Evolutionary conservation across 1,284 basidiomycete genomes (phyloP), one percentile per base, ranked within the genome.

Genomic region (Phylloboletellus chloephorus): DNA sequence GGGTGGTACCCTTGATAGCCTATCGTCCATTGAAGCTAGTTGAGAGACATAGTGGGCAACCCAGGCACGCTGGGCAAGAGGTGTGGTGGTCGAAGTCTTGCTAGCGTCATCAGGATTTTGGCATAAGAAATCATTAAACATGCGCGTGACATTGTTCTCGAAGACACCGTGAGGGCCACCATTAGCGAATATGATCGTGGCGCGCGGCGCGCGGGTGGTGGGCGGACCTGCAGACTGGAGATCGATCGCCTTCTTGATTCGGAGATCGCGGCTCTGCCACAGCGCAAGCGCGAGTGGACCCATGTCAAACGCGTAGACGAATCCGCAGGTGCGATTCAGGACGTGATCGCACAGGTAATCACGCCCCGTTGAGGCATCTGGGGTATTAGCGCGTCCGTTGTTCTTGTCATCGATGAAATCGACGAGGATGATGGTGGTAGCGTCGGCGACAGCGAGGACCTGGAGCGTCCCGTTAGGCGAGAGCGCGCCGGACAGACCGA

Each of bases 51-150:
- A 71, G 31, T 75, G 71, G 0, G 76, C 69, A 4, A 72, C 55
- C 79, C 79, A 81, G 1, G 78, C 76, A 1, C 76, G 66, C 39
- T 65, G 67, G 12, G 66, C 68, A 7, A 76, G 63, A 8, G 57
- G 60, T 3, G 53, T 55, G 2, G 49, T 54, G 6, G 36, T 33
- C 5, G 33, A 17, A 3, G 22, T 6, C 9, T 10, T 15, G 13
- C 31, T 11, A 11, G 43, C 31, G 1, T 50, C 43, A 1, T 29
- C 11, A 0, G 43, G 15, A 21, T 12, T 66, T 47, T 52, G 28
- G 35, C 69, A 74, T 2, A 63, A 46, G 0, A 63, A 57, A 10
- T 66, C 53, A 1, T 59, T 45, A 51, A 82, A 81, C 0, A 60
- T 55, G 4, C 38, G 49, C 0, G 33, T 49, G 37, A 81, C 57